A percentile compares a stretch with the other conserved stretches of the same genome.
phyloP scores from a whole-genome alignment of 208 protist species.

The Crithidia mellificae region DNA sequence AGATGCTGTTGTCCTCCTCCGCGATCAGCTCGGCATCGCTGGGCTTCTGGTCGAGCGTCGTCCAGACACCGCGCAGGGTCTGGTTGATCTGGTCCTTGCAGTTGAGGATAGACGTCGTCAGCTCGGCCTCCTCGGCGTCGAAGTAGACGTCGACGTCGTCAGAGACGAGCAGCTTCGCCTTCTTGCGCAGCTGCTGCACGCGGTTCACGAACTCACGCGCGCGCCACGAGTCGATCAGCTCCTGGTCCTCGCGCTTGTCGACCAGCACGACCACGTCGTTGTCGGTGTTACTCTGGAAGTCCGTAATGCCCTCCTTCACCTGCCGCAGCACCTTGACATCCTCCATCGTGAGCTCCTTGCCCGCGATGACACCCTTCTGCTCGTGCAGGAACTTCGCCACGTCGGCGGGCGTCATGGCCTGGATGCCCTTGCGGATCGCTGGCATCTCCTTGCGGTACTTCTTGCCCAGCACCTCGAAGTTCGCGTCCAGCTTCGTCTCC shows the following conservation, averaged over 20 bases:
- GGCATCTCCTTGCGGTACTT: slow-evolving; percentile 83
- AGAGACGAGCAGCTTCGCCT: slow-evolving; percentile 80
- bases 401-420: slow-evolving; percentile 61
- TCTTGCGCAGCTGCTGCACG: slow-evolving; percentile 98
- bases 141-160: slow-evolving; percentile 83
- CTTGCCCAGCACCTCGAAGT: slow-evolving; percentile 89
- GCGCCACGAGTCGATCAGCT: slow-evolving; percentile 86
- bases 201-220: slow-evolving; percentile 94
- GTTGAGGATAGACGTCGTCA: slow-evolving; percentile 71
- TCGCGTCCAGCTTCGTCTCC: slow-evolving; percentile 86
- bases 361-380: slow-evolving; percentile 50
- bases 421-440: slow-evolving; percentile 80
- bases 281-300: slow-evolving; percentile 89
- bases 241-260: slow-evolving; percentile 82
- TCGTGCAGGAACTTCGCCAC: slow-evolving; percentile 59
- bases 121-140: slow-evolving; percentile 68
- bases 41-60: slow-evolving; percentile 66
- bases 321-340: slow-evolving; percentile 89
- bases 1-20: slow-evolving; percentile 88
- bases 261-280: slow-evolving; percentile 91
- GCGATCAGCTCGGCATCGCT: slow-evolving; percentile 57
- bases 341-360: slow-evolving; percentile 71
- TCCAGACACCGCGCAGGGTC: slow-evolving; percentile 72
- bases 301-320: slow-evolving; percentile 79
- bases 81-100: slow-evolving; percentile 73